A percentile compares a stretch with the other conserved stretches of the same genome.
Conservation (phyloP, 2,329 filamentous ascomycete genomes). For the Apiospora arundinis region DNA sequence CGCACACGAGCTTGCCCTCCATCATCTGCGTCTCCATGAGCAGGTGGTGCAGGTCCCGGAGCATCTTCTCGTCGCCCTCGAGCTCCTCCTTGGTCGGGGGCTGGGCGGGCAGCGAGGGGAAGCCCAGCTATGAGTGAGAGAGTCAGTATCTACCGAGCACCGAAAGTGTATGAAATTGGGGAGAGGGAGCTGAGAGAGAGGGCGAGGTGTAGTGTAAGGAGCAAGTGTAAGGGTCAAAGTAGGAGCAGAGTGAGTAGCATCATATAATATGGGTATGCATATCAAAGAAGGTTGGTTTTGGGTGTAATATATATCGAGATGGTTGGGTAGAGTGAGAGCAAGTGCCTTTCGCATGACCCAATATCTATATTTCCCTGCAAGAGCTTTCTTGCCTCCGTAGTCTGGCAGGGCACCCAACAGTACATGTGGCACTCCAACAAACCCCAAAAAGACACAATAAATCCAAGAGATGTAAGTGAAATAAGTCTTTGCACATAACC, state of each 20-base stretch:
- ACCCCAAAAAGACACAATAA: neutral
- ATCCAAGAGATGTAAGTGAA: neutral
- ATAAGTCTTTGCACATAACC: conserved; percentile 32
- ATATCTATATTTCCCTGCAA: neutral
- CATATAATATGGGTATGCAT: neutral
- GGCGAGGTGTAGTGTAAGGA: too few species aligned
- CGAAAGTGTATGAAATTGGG: too few species aligned
- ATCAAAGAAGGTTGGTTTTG: neutral
- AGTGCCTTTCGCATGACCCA: neutral
- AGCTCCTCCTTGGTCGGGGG: conserved; percentile 68
- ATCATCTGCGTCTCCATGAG: conserved; percentile 89
- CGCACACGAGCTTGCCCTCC: conserved; percentile 89
- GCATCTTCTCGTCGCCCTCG: conserved; percentile 69
- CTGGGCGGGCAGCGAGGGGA: conserved; percentile 72
- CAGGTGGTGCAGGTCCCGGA: conserved; percentile 80
- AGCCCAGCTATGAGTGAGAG: conserved; percentile 67
- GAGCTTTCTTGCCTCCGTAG: neutral
- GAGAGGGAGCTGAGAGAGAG: neutral
- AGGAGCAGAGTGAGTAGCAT: neutral
- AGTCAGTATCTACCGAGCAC: neutral
- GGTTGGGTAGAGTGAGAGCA: neutral
- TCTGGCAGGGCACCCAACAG: neutral
- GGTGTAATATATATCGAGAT: neutral
- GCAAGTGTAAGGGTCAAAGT: neutral
- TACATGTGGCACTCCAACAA: neutral